Evolutionary conservation across 345 rosid species (phyloP).

Genomic region (Eucalyptus leucophloia): DNA sequence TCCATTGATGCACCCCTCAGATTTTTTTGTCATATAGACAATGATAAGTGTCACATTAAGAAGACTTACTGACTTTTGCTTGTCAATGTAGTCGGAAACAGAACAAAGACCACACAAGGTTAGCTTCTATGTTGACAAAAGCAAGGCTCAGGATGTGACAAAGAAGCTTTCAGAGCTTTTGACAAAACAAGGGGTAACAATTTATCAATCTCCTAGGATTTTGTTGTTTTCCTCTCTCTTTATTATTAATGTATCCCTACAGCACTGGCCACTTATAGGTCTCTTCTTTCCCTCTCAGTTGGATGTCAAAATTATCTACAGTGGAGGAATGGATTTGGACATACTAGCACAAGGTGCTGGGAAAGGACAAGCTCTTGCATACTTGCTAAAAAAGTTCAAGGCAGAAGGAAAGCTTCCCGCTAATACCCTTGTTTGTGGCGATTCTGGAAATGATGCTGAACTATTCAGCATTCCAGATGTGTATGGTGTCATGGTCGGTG

Average conservation of each 20-base stretch:
- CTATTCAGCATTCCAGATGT: slow-evolving; percentile 87
- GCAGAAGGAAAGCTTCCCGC: slow-evolving; percentile 55
- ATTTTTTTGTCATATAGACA: background rate
- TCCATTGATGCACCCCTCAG: background rate
- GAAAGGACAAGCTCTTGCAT: slow-evolving; percentile 96
- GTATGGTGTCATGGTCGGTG: slow-evolving; percentile 85
- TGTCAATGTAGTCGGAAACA: slow-evolving; percentile 57
- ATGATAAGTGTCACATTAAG: background rate
- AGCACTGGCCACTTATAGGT: background rate
- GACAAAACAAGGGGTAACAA: slow-evolving; percentile 56
- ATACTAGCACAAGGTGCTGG: slow-evolving; percentile 96
- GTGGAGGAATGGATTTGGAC: slow-evolving; percentile 95
- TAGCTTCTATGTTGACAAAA: slow-evolving; percentile 81
- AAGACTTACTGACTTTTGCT: background rate
- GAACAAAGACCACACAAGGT: slow-evolving; percentile 89
- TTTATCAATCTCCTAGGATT: background rate
- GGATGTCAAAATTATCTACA: slow-evolving; percentile 88
- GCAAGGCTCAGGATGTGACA: slow-evolving; percentile 59
- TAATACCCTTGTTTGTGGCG: slow-evolving; percentile 95
- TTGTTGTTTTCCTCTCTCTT: background rate
- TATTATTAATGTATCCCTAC: background rate
- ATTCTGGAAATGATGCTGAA: slow-evolving; percentile 98
- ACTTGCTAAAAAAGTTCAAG: slow-evolving; percentile 66
- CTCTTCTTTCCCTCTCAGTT: slow-evolving; percentile 25
- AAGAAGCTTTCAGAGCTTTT: slow-evolving; percentile 49